phyloP scores from a whole-genome alignment of 1,139 yeast species.

The Yamadazyma friedrichii region DNA sequence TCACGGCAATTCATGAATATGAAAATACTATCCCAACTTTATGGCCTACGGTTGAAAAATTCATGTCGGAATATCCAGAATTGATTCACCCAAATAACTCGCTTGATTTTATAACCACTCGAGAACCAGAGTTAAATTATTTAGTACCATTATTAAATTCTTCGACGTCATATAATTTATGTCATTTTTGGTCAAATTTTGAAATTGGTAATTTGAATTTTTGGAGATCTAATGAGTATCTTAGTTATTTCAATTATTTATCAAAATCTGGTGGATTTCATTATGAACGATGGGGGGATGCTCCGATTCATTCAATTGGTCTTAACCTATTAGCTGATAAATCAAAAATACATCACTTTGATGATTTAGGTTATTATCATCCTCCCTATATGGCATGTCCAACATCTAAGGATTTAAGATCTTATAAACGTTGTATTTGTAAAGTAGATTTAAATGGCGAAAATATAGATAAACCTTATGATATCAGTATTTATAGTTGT shows the following conservation, averaged over 20 bases:
- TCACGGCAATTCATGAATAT: conserved; percentile 44
- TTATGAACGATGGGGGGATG: conserved; percentile 97
- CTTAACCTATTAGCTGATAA: conserved; percentile 65
- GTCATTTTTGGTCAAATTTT: conserved; percentile 96
- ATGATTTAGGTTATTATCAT: conserved; percentile 86
- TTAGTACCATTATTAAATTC: conserved; percentile 21
- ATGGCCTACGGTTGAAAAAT: conserved; percentile 73
- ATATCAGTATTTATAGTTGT: conserved; percentile 66
- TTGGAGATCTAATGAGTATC: conserved; percentile 70
- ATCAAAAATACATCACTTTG: conserved; percentile 78
- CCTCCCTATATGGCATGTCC: conserved; percentile 87
- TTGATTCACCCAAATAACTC: conserved; percentile 68
- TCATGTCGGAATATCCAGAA: conserved; percentile 59
- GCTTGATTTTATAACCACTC: conserved; percentile 66
- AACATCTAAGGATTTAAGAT: conserved; percentile 43
- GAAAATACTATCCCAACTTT: conserved; percentile 62
- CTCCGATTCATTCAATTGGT: conserved; percentile 90
- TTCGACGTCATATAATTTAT: conserved; percentile 68
- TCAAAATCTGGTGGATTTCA: conserved; percentile 82
- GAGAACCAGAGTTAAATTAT: conserved; percentile 38
- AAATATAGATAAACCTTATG: conserved; percentile 44
- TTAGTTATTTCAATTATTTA: conserved; percentile 64
- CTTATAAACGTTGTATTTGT: conserved; percentile 73
- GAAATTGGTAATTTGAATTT: conserved; percentile 83
- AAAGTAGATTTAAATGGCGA: conserved; percentile 38